Conservation (phyloP, 1,284 basidiomycete species). For the Spongiforma sp. region DNA sequence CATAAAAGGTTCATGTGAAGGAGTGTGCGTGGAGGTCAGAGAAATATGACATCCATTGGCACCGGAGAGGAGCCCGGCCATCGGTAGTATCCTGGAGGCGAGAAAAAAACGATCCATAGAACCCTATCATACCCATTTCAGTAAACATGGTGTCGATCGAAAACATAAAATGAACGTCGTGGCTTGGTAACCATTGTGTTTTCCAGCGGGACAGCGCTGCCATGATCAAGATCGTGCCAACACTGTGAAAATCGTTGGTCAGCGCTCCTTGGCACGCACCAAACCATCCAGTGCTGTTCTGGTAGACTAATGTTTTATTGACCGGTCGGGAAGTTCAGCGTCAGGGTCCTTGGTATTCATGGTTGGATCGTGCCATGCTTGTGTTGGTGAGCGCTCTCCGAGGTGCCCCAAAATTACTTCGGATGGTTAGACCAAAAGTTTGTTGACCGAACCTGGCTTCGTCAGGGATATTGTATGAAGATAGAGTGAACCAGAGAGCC, state of each 20-base stretch:
- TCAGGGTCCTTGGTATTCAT: no score
- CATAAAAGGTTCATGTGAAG: constrained; percentile 26
- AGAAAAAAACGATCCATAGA: constrained; percentile 2
- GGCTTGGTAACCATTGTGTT: constrained; percentile 16
- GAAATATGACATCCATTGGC: constrained; percentile 16
- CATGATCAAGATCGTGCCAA: constrained; percentile 5
- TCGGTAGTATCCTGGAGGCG: constrained; percentile 16
- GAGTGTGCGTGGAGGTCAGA: constrained; percentile 21
- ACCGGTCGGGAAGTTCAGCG: no score
- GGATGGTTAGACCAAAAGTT: neutral
- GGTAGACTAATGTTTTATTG: no score
- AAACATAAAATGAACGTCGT: constrained; percentile 7
- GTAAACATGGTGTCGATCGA: no score
- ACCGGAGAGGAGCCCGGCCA: constrained; percentile 19
- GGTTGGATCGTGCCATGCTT: no score
- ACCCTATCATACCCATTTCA: constrained; percentile 18
- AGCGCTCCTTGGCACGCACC: constrained; percentile 12
- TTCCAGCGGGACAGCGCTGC: neutral
- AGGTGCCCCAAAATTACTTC: no score
- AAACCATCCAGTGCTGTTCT: constrained; percentile 39
- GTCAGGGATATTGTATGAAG: neutral
- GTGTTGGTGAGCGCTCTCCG: no score
- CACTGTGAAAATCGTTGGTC: constrained; percentile 9
- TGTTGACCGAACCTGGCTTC: neutral
- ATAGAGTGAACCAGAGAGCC: neutral